Conservation (phyloP, 305 asterid genomes). For the Fraxinus velutina region DNA sequence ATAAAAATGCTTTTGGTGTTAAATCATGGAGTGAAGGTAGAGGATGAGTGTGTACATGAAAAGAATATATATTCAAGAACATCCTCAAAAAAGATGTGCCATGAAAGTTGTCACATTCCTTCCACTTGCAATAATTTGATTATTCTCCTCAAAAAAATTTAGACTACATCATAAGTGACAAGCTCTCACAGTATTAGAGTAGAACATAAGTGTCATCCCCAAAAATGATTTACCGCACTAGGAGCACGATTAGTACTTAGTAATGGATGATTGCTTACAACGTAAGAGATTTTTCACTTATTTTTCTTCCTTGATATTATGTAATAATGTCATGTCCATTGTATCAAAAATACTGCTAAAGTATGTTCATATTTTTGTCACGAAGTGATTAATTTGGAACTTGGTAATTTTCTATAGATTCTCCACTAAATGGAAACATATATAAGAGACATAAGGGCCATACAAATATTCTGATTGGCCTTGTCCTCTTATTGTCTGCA, state of each 20-base stretch:
- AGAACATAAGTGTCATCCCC: not conserved
- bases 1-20: not conserved
- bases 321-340: not conserved
- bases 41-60: not conserved
- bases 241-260: not conserved
- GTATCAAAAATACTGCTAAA: not conserved
- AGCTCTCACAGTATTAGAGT: not conserved
- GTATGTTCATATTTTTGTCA: not conserved
- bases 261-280: not conserved
- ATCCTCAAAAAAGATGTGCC: not conserved
- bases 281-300: not conserved
- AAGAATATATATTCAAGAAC: not conserved
- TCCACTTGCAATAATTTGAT: not conserved
- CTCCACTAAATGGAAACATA: slow-evolving; percentile 23
- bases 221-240: not conserved
- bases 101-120: not conserved
- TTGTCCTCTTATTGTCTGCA: slow-evolving; percentile 28
- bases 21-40: not conserved
- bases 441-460: slow-evolving; percentile 30
- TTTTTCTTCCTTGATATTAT: not conserved
- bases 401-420: not conserved
- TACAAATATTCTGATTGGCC: slow-evolving; percentile 16
- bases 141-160: not conserved
- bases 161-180: not conserved
- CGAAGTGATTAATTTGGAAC: not conserved